Conservation (phyloP, 2,329 filamentous ascomycete species). For the Aspergillus neotritici region DNA sequence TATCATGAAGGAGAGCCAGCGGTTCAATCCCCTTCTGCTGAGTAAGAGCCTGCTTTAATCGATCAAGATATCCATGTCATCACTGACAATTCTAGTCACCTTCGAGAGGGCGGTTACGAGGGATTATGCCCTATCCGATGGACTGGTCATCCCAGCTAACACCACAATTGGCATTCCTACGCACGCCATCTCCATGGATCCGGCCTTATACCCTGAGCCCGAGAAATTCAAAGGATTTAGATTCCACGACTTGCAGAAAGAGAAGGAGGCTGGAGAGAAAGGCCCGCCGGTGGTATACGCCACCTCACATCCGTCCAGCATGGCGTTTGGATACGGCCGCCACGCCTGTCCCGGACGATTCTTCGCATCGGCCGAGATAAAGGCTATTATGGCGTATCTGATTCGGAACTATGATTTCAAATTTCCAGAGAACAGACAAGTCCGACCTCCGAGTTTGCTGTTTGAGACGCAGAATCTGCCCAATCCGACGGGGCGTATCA, state of each 20-base stretch:
- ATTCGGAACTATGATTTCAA: no score
- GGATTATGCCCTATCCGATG: not conserved
- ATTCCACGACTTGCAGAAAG: no score
- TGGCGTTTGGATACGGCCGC: conserved; percentile 29
- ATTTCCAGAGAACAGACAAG: no score
- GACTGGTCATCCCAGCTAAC: no score
- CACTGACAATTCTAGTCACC: not conserved
- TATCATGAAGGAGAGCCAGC: conserved; percentile 19
- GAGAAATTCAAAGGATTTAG: no score
- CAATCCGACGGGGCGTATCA: no score
- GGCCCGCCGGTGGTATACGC: conserved; percentile 12
- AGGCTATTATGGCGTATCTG: conserved; percentile 15
- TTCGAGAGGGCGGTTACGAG: conserved; percentile 10
- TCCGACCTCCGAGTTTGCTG: no score
- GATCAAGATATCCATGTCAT: not conserved
- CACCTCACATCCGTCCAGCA: conserved; percentile 12
- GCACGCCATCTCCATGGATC: no score
- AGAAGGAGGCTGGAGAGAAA: not conserved
- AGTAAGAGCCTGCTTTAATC: conserved; percentile 15
- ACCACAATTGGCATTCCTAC: no score
- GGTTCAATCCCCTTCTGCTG: conserved; percentile 12
- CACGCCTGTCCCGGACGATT: conserved; percentile 31
- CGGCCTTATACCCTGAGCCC: no score
- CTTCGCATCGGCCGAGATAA: conserved; percentile 27
- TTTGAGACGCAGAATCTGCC: no score